phyloP scores from a whole-genome alignment of 768 basidiomycete genomes.

The Suillus luteus region DNA sequence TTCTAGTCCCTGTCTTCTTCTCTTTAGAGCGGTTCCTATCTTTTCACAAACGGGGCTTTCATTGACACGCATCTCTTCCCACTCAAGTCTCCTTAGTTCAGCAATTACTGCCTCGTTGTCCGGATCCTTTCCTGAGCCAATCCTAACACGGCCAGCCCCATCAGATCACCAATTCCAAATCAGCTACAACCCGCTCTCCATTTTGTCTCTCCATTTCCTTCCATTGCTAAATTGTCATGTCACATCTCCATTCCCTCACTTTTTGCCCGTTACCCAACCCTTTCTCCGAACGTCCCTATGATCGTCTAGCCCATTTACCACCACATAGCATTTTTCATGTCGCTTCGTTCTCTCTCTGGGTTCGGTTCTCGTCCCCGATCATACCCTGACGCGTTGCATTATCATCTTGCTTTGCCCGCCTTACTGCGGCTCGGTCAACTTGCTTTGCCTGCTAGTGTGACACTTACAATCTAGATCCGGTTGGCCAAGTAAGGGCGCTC shows the following conservation, averaged over 20 bases:
- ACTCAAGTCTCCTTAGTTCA: constrained; percentile 13
- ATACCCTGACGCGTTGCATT: constrained; percentile 23
- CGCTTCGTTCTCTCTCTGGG: constrained; percentile 13
- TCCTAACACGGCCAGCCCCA: constrained; percentile 16
- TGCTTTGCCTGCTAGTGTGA: not conserved
- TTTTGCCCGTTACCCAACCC: constrained; percentile 31
- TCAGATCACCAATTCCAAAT: constrained; percentile 10
- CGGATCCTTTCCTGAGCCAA: constrained; percentile 17
- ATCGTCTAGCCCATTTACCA: constrained; percentile 21
- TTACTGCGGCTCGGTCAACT: constrained; percentile 32
- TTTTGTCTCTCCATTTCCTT: constrained; percentile 9
- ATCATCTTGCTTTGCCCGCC: constrained; percentile 13
- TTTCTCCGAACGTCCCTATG: not conserved
- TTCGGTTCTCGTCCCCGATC: constrained; percentile 10
- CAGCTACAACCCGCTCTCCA: constrained; percentile 10
- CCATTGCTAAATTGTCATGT: constrained; percentile 9
- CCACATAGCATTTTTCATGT: constrained; percentile 29
- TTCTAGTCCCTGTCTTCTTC: constrained; percentile 34
- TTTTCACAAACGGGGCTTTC: constrained; percentile 25
- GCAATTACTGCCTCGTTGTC: constrained; percentile 13
- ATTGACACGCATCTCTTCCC: constrained; percentile 29
- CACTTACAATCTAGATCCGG: constrained; percentile 28
- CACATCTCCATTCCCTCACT: constrained; percentile 11
- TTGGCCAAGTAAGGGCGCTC: constrained; percentile 26
- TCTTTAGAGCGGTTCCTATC: constrained; percentile 14